Percentiles rank a stretch among this genome's conserved stretches.
Evolutionary conservation across 495 filamentous ascomycete species (phyloP).

Genomic region (Cladorrhinum samala): DNA sequence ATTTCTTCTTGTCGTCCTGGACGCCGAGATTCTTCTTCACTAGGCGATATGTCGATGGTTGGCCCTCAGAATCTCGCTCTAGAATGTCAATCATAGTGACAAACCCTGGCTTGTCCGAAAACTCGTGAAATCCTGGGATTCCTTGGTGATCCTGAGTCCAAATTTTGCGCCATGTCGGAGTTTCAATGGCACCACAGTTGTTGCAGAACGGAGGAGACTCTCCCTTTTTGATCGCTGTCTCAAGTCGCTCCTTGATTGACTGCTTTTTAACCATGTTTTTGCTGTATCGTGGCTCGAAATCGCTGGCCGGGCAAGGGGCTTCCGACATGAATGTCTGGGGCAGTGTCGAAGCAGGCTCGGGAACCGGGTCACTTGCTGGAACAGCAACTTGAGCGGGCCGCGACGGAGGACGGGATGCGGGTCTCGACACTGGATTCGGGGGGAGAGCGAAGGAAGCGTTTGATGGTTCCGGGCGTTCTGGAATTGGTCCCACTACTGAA

Average conservation of each 20-base stretch:
- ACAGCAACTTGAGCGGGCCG: slow-evolving; percentile 9
- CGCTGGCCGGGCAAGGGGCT: slow-evolving; percentile 23
- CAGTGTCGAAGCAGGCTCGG: slow-evolving; percentile 11
- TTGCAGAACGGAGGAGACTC: slow-evolving; percentile 78
- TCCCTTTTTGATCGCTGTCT: slow-evolving; percentile 61
- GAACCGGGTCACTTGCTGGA: slow-evolving; percentile 20
- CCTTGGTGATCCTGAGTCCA: slow-evolving; percentile 65
- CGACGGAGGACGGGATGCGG: slow-evolving; percentile 15
- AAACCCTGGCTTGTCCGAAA: slow-evolving; percentile 58
- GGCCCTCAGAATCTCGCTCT: slow-evolving; percentile 52
- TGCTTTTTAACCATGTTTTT: slow-evolving; percentile 53
- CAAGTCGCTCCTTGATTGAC: slow-evolving; percentile 57
- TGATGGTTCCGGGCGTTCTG: slow-evolving; percentile 7
- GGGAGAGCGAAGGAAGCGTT: slow-evolving; percentile 11
- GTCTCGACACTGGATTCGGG: slow-evolving; percentile 5
- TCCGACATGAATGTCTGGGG: slow-evolving; percentile 21
- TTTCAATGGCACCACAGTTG: slow-evolving; percentile 92
- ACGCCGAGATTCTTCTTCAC: slow-evolving; percentile 68
- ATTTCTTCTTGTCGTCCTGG: slow-evolving; percentile 55
- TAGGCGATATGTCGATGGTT: slow-evolving; percentile 56
- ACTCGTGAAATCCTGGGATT: slow-evolving; percentile 54
- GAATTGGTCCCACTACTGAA: slow-evolving; percentile 4
- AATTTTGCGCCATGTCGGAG: slow-evolving; percentile 89
- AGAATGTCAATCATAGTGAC: slow-evolving; percentile 61
- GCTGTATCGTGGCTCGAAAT: slow-evolving; percentile 30